A percentile compares a stretch with the other conserved stretches of the same genome.
These are phyloP conservation scores for Nematodospora anomalae DNA, from an alignment of 1,139 yeast species.

Conservation along the genomic window DNA sequence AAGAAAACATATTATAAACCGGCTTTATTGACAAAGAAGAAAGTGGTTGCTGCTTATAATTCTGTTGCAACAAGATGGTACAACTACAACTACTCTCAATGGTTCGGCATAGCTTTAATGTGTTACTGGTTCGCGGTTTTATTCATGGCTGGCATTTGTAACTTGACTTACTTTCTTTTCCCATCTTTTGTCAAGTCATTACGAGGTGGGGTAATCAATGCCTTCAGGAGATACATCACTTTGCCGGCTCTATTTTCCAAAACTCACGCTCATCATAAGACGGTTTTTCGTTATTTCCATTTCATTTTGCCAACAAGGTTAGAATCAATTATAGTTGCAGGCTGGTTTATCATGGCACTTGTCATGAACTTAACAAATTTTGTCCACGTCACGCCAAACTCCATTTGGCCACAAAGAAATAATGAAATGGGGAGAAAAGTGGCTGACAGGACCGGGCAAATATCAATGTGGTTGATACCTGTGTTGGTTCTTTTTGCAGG, in stretches of 20 bases:
- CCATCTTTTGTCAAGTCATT: slow-evolving; percentile 35
- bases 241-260: slow-evolving; percentile 49
- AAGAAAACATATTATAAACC: slow-evolving; percentile 33
- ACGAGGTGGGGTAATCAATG: slow-evolving; percentile 34
- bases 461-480: slow-evolving; percentile 52
- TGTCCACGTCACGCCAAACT: slow-evolving; percentile 36
- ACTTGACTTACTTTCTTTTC: slow-evolving; percentile 30
- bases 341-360: slow-evolving; percentile 51
- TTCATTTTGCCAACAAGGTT: slow-evolving; percentile 60
- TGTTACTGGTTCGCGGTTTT: slow-evolving; percentile 47
- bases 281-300: slow-evolving; percentile 31
- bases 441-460: slow-evolving; percentile 61
- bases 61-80: slow-evolving; percentile 42
- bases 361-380: slow-evolving; percentile 46
- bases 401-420: slow-evolving; percentile 27
- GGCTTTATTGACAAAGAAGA: slow-evolving; percentile 21
- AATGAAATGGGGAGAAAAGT: slow-evolving; percentile 53
- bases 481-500: slow-evolving; percentile 58
- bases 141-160: slow-evolving; percentile 45
- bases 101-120: slow-evolving; percentile 51
- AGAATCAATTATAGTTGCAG: slow-evolving; percentile 51
- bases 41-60: slow-evolving; percentile 31
- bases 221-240: slow-evolving; percentile 41
- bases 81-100: slow-evolving; percentile 45
- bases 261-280: slow-evolving; percentile 41